Base-by-base conservation (phyloP, 169 alveolate species). In the Cryptosporidium tyzzeri region DNA sequence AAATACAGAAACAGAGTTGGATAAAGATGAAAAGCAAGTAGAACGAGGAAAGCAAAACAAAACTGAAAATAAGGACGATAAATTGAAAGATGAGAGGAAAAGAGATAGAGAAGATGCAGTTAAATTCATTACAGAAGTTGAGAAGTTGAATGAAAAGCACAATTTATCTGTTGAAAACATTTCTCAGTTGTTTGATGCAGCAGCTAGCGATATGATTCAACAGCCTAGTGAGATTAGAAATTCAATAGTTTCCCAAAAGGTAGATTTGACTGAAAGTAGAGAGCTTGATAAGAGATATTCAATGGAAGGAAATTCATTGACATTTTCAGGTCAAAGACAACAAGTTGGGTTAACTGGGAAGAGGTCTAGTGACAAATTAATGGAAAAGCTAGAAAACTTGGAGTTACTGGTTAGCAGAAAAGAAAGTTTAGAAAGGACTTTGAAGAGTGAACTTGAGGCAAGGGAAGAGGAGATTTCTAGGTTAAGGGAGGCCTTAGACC, bases 381-480 rank as follows among this genome's bases (percentile, higher is more conserved):
- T 80, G 29, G 89, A 62, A 21, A 80, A 59, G 33, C 55, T 80
- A 12, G 89, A 59, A 14, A 80, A 59, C 12, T 45, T 80, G 62
- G 89, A 80, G 75, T 14, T 65, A 18, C 7, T 80, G 12, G 62
- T 80, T 16, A 45, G 68, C 26, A 61, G 62, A n/a, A 80, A 80
- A 62, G 89, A 80, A 44, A 45, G 33, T 16, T 29, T 65, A 29
- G 89, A 80, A 41, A 80, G 75, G 2, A 80, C 35, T 50, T 50
- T 80, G 69, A 80, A 65, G 39, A 48, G 44, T 29, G 89, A 80
- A 48, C 41, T 80, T 6, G 75, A 59, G 10, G 61, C 89, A 29
- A 80, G 89, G 35, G 73, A 62, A 21, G 89, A 80, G 44, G 89
- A 80, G 23, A 65, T 80, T 23, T 29, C 31, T 55, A 31, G 89